Conservation (phyloP, 2,329 filamentous ascomycete genomes). For the Colletotrichum spaethianum region DNA sequence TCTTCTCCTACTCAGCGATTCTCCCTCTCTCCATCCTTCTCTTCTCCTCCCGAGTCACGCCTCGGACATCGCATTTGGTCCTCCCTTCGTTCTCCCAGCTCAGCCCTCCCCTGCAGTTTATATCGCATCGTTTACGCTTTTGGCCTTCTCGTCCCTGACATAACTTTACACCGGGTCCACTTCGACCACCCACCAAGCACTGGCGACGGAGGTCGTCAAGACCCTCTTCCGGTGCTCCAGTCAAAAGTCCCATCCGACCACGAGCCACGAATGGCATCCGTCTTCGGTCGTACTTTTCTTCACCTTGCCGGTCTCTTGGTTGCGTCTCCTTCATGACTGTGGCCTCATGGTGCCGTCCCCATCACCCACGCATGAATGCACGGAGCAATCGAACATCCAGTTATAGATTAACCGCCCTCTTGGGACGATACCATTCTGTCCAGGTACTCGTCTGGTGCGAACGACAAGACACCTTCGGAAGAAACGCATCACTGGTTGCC, state of each 20-base stretch:
- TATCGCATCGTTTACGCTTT: neutral
- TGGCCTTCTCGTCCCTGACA: neutral
- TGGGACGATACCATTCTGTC: neutral
- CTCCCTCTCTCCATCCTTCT: neutral
- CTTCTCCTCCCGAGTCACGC: neutral
- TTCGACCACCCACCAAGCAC: neutral
- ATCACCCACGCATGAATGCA: slow-evolving; percentile 4
- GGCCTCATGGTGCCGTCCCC: neutral
- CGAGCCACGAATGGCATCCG: neutral
- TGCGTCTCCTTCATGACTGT: neutral
- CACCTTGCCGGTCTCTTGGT: neutral
- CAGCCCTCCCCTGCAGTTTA: too few relatives aligned
- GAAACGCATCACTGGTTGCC: neutral
- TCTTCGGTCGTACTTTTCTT: neutral
- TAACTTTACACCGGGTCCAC: slow-evolving; percentile 12
- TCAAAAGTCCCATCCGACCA: slow-evolving; percentile 7
- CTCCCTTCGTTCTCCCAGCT: neutral
- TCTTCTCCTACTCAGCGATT: neutral
- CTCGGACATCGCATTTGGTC: neutral
- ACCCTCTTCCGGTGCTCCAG: slow-evolving; percentile 5
- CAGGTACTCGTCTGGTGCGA: neutral
- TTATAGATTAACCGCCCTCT: neutral
- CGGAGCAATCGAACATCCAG: neutral
- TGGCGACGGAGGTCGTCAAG: neutral
- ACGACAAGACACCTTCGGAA: neutral